Evolutionary conservation across 2,329 filamentous ascomycete species (phyloP).

Genomic region (Phialophora macrospora): DNA sequence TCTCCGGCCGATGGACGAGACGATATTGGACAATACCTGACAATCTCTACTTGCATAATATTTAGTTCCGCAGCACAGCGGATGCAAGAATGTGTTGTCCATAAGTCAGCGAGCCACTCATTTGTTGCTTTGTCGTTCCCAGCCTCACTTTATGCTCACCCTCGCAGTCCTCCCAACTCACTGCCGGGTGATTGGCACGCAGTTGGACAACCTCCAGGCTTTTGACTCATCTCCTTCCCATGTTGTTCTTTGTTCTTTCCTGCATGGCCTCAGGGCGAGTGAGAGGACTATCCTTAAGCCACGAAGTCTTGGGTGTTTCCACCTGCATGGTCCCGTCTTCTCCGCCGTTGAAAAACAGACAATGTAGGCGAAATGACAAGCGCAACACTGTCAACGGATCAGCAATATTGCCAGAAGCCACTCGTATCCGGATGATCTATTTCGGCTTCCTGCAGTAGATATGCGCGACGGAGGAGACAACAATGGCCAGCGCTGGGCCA

Average conservation of each 20-base stretch:
- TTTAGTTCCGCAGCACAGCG: background rate
- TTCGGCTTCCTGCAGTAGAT: background rate
- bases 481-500: background rate
- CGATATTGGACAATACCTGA: no score
- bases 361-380: background rate
- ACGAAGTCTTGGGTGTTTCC: background rate
- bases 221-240: background rate
- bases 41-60: background rate
- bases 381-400: background rate
- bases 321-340: background rate
- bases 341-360: background rate
- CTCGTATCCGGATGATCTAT: background rate
- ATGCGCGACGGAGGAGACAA: background rate
- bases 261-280: background rate
- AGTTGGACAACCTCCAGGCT: background rate
- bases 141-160: background rate
- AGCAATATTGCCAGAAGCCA: background rate
- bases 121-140: background rate
- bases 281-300: background rate
- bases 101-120: background rate
- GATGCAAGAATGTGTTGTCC: background rate
- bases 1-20: background rate
- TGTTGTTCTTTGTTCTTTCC: background rate
- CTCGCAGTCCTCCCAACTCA: background rate
- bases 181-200: background rate